Evolutionary conservation across 768 basidiomycete genomes (phyloP), one percentile per base, ranked within the genome.

Genomic region (Suillus placidus): DNA sequence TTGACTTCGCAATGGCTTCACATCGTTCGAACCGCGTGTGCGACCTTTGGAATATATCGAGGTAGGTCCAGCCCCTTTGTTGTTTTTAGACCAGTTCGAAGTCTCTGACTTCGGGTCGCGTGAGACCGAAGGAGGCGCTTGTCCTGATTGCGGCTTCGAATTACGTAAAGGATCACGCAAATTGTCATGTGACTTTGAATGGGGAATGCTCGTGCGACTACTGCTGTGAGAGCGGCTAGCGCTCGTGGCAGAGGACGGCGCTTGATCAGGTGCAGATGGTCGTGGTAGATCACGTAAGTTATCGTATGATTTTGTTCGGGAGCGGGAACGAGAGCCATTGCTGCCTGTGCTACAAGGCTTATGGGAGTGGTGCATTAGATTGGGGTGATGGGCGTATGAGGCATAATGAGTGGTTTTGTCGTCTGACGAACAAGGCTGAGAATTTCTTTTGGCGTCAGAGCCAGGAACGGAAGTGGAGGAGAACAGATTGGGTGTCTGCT

Each of bases 251-350:
- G 37, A 60, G 63, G 56, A 23, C 54, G 18, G 7, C 57, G 61
- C 23, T 38, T 20, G 58, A 42, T 6, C 3, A 60, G 18, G 52
- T 26, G 64, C 55, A 23, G 67, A 32, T 55, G 76, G 45, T 35
- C 64, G 2, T 26, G 68, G 67, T 62, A 70, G 64, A 67, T 70
- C 73, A 20, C 64, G 64, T 43, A 68, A 61, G 66, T 70, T 69
- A 62, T 73, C 71, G 55, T 62, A 72, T 32, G 73, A 73, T 64
- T 64, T 77, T 34, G 23, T 66, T 30, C 66, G 68, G 34, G 66
- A 67, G 66, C 66, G 72, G 58, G 69, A 69, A 64, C 63, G 64
- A 68, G 64, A 62, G 47, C 64, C 66, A 16, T 66, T 68, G 62
- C 34, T 65, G 60, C 71, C 64, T 47, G 62, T 14, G 61, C 18